Base-by-base conservation (phyloP, 192 early-diverging fungal species). In the Entomortierella lignicola region DNA sequence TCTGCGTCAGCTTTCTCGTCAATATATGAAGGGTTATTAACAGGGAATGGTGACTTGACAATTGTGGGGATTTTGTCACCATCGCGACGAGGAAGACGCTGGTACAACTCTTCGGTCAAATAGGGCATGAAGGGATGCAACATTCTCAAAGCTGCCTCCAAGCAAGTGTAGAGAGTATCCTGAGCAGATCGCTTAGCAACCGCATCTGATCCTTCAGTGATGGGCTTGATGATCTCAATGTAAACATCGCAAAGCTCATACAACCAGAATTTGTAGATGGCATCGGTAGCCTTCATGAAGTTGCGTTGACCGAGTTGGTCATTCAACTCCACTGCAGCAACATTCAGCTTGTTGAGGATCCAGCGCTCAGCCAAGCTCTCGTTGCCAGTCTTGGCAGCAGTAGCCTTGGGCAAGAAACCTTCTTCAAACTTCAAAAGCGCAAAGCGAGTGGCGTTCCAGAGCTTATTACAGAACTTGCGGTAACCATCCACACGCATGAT, bases 401-500 rank as follows among this genome's bases (percentile, higher is more conserved):
- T 75, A 25, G 88, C 61, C 25, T 69, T 74, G 2, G 96, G 96
- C 72, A 87, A 88, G 82, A 95, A 99, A 56, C 92, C 90, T 21
- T 87, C 89, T n/a, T 94, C 96, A 20, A 99, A 88, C 88, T 98
- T 98, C 87, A 95, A 91, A 54, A 96, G 72, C n/a, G 94, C 96
- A 85, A 99, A 97, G 61, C 93, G 92, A 30, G 94, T 96, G 1
- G 97, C 98, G 77, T 98, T 98, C 98, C 98, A 99, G 32, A 99
- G 83, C 90, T 99, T 99, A 90, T 98, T 99, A 85, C 97, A 99
- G 92, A 98, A 99, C 87, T 98, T 98, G 83, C 97, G 93, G 89
- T 99, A 98, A 51, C 98, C 96, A 69, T 98, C 97, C n/a, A 99
- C 94, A 66, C 94, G 96, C 75, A 92, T 61, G 53, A 99, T 93